Evolutionary conservation across 306 rosid genomes (phyloP), one percentile per base, ranked within the genome.

Genomic region (Lathyrus oleraceus): DNA sequence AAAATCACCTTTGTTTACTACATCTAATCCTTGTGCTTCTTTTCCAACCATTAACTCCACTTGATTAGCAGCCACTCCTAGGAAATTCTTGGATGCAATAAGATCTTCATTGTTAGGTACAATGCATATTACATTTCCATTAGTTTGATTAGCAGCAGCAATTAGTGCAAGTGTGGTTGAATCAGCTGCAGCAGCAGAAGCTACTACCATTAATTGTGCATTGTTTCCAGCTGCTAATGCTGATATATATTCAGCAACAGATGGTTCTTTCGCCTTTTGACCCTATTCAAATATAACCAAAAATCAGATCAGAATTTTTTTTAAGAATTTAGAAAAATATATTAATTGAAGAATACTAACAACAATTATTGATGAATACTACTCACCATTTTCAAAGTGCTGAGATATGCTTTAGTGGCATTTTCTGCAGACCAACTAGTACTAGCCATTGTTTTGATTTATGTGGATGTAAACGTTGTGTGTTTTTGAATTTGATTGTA

Each of bases 401-500:
- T 27, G 30, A 27, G 30, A 27, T 27, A 27, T 4, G 30, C 30
- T 27, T 81, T 13, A 89, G 91, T 92, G 78, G 98, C 98, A 75
- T 92, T 92, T 85, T 89, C 96, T 39, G 96, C 96, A 62, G 98
- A 89, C 98, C 98, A 92, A 23, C 25, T 23, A 23, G 2, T 23
- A 73, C 69, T 69, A 80, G 87, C 81, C 97, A 91, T 89, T 42
- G 68, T 30, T 61, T 53, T 10, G 61, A 10, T 36, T 13, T 23
- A 1, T 38, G 15, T 21, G 10, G 30, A 27, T 27, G 30, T 3
- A 27, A 27, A 1, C 4, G 3, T 25, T 25, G 28, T 25, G 28
- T 25, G 4, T 25, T 25, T 25, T 25, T 25, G 28, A 25, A 25
- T 27, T 27, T 27, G 30, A 27, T 4, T 27, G 0, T 27, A 4